Evolutionary conservation across 1,284 basidiomycete species (phyloP).

Genomic region (Waitea zeae): DNA sequence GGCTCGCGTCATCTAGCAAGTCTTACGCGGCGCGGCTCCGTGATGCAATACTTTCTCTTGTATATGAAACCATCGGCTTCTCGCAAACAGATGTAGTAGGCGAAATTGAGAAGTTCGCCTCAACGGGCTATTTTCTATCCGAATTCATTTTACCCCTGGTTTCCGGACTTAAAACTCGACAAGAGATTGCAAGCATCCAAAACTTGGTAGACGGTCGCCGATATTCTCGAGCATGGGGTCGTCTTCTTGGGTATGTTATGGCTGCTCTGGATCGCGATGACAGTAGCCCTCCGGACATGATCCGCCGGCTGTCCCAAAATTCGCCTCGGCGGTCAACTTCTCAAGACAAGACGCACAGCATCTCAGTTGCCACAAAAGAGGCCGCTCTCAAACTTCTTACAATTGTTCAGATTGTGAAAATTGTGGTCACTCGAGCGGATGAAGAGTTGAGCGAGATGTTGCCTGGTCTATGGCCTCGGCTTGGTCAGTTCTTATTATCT

Average conservation of each 20-base stretch:
- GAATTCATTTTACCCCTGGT: slow-evolving; percentile 47
- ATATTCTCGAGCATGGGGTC: slow-evolving; percentile 40
- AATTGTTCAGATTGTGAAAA: slow-evolving; percentile 56
- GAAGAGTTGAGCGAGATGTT: slow-evolving; percentile 33
- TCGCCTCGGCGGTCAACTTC: too few species aligned
- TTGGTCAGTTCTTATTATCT: slow-evolving; percentile 29
- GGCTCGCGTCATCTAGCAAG: too few species aligned
- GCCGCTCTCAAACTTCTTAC: too few species aligned
- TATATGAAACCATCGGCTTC: slow-evolving; percentile 35
- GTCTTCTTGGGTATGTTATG: slow-evolving; percentile 44
- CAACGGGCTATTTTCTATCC: slow-evolving; percentile 39
- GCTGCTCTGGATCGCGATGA: slow-evolving; percentile 28
- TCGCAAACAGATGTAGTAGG: slow-evolving; percentile 34
- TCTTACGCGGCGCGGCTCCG: too few species aligned
- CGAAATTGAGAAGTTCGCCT: slow-evolving; percentile 34
- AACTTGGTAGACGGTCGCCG: slow-evolving; percentile 23
- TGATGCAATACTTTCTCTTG: slow-evolving; percentile 34
- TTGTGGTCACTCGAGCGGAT: slow-evolving; percentile 45
- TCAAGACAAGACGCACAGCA: too few species aligned
- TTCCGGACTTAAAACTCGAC: too few species aligned
- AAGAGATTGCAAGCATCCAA: slow-evolving; percentile 25
- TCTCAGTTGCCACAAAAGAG: too few species aligned
- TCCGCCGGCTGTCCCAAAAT: too few species aligned
- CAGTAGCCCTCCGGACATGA: too few species aligned
- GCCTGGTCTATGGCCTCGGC: slow-evolving; percentile 43